These are phyloP conservation scores for Botrytis cinerea DNA, from an alignment of 2,329 filamentous ascomycete genomes.

Conservation along the genomic window DNA sequence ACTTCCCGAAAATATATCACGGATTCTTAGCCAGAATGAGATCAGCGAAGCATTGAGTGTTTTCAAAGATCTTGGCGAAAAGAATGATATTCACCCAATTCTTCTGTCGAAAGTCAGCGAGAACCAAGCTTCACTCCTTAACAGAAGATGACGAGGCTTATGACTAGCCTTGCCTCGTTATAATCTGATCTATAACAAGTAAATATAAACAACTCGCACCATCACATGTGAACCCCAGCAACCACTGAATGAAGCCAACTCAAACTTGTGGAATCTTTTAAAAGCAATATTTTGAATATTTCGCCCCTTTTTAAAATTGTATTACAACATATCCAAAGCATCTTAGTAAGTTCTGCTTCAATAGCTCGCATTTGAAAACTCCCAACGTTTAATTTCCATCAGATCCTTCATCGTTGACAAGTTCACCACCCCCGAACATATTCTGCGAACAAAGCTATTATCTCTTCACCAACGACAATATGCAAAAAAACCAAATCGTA, in stretches of 20 bases:
- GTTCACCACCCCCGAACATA: not conserved
- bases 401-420: not conserved
- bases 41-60: constrained; percentile 6
- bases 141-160: constrained; percentile 8
- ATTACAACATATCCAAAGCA: not conserved
- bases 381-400: not conserved
- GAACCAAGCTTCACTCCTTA: constrained; percentile 12
- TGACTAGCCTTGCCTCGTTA: not conserved
- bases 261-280: not conserved
- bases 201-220: not conserved
- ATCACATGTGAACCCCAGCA: not conserved
- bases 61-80: constrained; percentile 17
- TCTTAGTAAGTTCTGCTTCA: not conserved
- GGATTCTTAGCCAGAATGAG: not conserved
- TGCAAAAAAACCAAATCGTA: constrained; percentile 15
- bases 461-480: constrained; percentile 1
- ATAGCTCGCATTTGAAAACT: not conserved
- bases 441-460: not conserved
- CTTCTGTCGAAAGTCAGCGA: not conserved
- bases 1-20: not conserved
- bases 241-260: not conserved
- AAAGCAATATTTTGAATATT: not conserved
- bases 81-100: constrained; percentile 21
- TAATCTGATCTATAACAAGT: not conserved
- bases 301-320: not conserved